Evolutionary conservation across 495 filamentous ascomycete genomes (phyloP).

Genomic region (Aspergillus bridgeri): DNA sequence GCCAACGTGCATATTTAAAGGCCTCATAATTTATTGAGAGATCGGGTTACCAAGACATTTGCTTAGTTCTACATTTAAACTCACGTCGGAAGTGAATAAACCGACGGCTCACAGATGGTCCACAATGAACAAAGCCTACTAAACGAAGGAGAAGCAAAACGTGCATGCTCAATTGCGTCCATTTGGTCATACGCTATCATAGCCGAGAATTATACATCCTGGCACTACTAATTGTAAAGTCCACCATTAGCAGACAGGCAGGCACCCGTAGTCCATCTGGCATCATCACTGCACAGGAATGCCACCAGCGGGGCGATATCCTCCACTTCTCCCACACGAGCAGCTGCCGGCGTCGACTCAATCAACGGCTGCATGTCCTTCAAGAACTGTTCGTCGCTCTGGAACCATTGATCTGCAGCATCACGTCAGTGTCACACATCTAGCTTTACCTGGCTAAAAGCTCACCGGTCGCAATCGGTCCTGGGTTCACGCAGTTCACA

Average conservation of each 20-base stretch:
- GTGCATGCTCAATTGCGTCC: no score
- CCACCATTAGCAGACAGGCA: neutral
- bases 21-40: no score
- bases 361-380: slow-evolving; percentile 15
- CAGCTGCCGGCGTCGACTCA: slow-evolving; percentile 1
- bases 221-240: neutral
- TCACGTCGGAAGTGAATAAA: no score
- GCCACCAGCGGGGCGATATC: neutral
- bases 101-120: no score
- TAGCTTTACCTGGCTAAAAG: neutral
- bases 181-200: no score
- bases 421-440: neutral
- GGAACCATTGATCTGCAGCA: slow-evolving; percentile 10
- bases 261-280: neutral
- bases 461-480: slow-evolving; percentile 25
- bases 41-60: no score
- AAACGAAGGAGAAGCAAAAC: no score
- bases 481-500: slow-evolving; percentile 26
- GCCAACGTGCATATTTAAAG: no score
- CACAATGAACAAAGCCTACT: no score
- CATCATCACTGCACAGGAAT: neutral
- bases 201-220: no score
- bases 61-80: no score
- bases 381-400: slow-evolving; percentile 13
- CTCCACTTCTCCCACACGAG: neutral